Evolutionary conservation across 352 stramenopile genomes (phyloP).

Genomic region (Pythium diclinum): DNA sequence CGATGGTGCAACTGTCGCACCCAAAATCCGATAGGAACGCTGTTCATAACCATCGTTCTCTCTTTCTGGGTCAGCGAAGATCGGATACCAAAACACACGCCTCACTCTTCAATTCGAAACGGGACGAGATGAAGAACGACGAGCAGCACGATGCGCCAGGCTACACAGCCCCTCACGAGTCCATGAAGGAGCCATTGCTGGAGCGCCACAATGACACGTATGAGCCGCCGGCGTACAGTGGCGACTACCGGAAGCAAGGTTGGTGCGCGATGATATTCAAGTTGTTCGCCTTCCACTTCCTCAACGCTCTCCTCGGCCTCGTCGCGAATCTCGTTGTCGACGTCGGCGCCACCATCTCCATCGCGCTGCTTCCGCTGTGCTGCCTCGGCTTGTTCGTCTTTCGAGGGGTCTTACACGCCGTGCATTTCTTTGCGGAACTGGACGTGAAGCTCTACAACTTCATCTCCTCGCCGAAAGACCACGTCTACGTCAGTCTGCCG

Average conservation of each 20-base stretch:
- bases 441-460: conserved; percentile 73
- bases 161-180: conserved; percentile 18
- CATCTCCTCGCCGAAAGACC: conserved; percentile 40
- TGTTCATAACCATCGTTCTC: not conserved
- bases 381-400: conserved; percentile 65
- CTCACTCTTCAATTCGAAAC: not conserved
- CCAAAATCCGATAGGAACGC: not conserved
- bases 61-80: not conserved
- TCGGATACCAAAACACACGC: not conserved
- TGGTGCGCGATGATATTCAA: conserved; percentile 45
- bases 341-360: conserved; percentile 31
- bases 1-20: not conserved
- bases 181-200: conserved; percentile 14
- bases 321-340: conserved; percentile 45
- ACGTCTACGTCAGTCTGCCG: conserved; percentile 44
- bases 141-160: conserved; percentile 10
- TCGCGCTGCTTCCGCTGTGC: conserved; percentile 54
- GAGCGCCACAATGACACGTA: conserved; percentile 21
- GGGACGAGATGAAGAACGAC: conserved; percentile 21
- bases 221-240: conserved; percentile 22
- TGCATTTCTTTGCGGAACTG: conserved; percentile 43
- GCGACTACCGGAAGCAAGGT: conserved; percentile 25
- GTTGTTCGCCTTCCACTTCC: conserved; percentile 51
- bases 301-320: conserved; percentile 59
- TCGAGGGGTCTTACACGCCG: conserved; percentile 41